Percentiles rank a stretch among this genome's conserved stretches.
Conservation (phyloP, 768 basidiomycete species). For the Trametes elegans region DNA sequence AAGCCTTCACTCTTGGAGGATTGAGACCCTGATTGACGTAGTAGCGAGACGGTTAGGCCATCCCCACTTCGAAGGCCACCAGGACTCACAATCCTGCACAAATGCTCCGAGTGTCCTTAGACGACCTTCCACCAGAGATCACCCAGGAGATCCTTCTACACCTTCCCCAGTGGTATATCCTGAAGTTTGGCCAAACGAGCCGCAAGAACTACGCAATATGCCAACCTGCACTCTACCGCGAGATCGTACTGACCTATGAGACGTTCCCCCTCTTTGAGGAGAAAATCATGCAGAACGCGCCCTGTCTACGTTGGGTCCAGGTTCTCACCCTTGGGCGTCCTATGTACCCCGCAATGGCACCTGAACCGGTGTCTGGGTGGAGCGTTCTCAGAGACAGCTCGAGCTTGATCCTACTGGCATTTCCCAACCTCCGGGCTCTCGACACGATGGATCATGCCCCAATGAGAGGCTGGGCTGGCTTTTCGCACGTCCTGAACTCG, state of each 20-base stretch:
- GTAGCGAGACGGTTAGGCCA: no score
- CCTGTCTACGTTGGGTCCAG: not conserved
- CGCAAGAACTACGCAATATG: not conserved
- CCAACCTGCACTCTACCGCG: not conserved
- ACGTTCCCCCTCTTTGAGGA: not conserved
- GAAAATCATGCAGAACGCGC: not conserved
- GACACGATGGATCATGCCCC: not conserved
- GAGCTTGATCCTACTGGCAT: not conserved
- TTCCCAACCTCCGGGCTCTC: not conserved
- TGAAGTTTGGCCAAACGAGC: not conserved
- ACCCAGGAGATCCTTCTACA: constrained; percentile 6
- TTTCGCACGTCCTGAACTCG: not conserved
- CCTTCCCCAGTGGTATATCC: not conserved
- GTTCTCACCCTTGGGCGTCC: not conserved
- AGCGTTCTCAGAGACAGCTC: not conserved
- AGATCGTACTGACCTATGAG: not conserved
- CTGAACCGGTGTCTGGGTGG: not conserved
- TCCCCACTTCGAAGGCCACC: no score
- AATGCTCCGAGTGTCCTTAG: not conserved
- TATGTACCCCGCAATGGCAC: no score
- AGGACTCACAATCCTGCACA: no score
- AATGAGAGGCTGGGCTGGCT: not conserved
- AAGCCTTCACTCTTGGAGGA: no score
- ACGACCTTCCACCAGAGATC: not conserved
- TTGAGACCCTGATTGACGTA: no score